Conservation (phyloP, 768 basidiomycete genomes). For the Panaeolus papilionaceus region DNA sequence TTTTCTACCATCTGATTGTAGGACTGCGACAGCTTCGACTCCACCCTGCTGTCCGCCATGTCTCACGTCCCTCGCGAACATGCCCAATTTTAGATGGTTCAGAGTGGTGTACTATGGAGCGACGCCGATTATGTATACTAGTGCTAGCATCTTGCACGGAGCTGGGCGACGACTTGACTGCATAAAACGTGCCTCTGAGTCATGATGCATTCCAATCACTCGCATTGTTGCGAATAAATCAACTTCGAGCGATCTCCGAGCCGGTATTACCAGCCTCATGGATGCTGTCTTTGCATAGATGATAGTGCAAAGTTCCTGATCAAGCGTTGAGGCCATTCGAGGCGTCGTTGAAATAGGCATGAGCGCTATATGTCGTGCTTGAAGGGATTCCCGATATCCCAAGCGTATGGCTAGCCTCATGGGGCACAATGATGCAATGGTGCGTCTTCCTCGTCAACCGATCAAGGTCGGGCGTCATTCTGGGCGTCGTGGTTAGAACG, state of each 20-base stretch:
- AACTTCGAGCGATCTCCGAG: not conserved
- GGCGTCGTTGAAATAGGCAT: not conserved
- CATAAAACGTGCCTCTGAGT: not conserved
- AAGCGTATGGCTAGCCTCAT: too few species aligned
- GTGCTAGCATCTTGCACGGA: not conserved
- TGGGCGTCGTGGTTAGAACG: too few species aligned
- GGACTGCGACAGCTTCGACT: not conserved
- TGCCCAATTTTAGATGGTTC: not conserved
- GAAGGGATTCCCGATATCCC: too few species aligned
- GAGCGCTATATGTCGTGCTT: not conserved
- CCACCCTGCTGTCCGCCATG: not conserved
- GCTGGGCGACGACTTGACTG: not conserved
- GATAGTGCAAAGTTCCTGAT: not conserved
- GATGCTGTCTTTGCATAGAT: not conserved
- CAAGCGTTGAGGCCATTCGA: not conserved
- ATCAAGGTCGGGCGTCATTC: too few species aligned
- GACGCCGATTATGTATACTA: not conserved
- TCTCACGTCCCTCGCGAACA: not conserved
- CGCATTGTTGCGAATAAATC: not conserved
- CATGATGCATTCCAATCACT: not conserved
- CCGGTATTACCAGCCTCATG: not conserved
- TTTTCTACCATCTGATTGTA: not conserved
- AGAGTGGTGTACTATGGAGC: not conserved
- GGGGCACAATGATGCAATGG: too few species aligned
- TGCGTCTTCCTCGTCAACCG: too few species aligned